Base-by-base conservation (phyloP, 495 filamentous ascomycete genomes). In the Collariella sp. region DNA sequence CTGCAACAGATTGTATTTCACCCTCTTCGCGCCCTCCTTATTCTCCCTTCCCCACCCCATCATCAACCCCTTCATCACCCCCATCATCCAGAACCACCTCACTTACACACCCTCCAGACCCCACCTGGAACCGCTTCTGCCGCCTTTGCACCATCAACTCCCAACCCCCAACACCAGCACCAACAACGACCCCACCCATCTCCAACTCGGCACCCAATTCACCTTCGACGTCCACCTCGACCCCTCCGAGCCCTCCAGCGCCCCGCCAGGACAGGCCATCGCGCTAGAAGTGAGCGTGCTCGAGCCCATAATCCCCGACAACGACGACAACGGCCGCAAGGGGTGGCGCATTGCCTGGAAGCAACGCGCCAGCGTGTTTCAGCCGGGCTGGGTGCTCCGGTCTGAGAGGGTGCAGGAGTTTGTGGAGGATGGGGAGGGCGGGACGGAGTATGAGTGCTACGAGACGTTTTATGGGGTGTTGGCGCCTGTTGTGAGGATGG, bases 321-420 rank as follows among this genome's bases (percentile, higher is more conserved):
- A 18, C 11, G 52, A 11, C 16, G 35, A 7, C 20, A 26, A 24
- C 18, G 39, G 38, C 18, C 38, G 52, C 6, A 57, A 19, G 39
- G 69, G 68, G 0, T 69, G 60, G 50, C 59, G 70, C 23, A 61
- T 72, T 4, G 63, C 62, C 1, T 72, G 70, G 70, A 57, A 54
- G 49, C 41, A 46, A 16, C 38, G 57, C 18, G 34, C 46, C 29
- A 52, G 12, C 16, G n/a, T 47, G 46, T 23, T 51, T 10, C 35
- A 59, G 42, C 65, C 70, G 0, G 26, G 3, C 15, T 64, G 59
- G 41, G 20, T 70, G 62, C 59, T 70, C 24, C 57, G 54, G 5
- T 59, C 58, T n/a, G 70, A 73, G 62, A 57, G 70, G 20, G 62
- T 71, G 45, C 68, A 71, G 57, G 69, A 73, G 57, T 68, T 70